Evolutionary conservation across 441 rosid species (phyloP).

Genomic region (Macaranga tanarius): DNA sequence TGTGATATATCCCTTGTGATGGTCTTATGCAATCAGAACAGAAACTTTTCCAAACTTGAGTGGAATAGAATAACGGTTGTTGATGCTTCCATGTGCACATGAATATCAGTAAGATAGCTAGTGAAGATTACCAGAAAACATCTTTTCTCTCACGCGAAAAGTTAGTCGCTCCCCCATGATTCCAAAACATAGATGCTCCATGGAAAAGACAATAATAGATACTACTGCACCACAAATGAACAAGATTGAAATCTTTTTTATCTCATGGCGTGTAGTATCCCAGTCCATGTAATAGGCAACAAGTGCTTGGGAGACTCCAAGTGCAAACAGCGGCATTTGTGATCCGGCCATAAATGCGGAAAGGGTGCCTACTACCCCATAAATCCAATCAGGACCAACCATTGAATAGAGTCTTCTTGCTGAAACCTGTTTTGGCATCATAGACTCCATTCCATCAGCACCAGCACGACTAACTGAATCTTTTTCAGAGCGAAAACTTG

Average conservation of each 20-base stretch:
- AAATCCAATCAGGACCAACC: constrained; percentile 81
- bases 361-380: constrained; percentile 61
- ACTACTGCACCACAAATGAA: constrained; percentile 67
- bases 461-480: constrained; percentile 57
- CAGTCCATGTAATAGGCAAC: constrained; percentile 79
- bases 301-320: constrained; percentile 88
- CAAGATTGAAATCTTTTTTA: constrained; percentile 64
- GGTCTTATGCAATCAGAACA: no score
- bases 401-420: constrained; percentile 68
- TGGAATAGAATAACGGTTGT: no score
- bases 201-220: constrained; percentile 59
- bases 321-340: constrained; percentile 94
- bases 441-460: constrained; percentile 42
- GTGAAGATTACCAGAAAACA: constrained; percentile 59
- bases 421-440: constrained; percentile 41
- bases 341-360: constrained; percentile 80
- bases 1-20: no score
- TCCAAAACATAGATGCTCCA: constrained; percentile 73
- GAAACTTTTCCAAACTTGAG: no score
- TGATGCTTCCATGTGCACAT: no score
- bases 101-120: not conserved
- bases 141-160: constrained; percentile 73
- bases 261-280: constrained; percentile 68
- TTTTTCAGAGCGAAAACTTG: constrained; percentile 77
- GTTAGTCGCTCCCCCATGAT: constrained; percentile 93